Evolutionary conservation across 2,329 filamentous ascomycete genomes (phyloP), one percentile per base, ranked within the genome.

Genomic region (Coniochaeta sp.): DNA sequence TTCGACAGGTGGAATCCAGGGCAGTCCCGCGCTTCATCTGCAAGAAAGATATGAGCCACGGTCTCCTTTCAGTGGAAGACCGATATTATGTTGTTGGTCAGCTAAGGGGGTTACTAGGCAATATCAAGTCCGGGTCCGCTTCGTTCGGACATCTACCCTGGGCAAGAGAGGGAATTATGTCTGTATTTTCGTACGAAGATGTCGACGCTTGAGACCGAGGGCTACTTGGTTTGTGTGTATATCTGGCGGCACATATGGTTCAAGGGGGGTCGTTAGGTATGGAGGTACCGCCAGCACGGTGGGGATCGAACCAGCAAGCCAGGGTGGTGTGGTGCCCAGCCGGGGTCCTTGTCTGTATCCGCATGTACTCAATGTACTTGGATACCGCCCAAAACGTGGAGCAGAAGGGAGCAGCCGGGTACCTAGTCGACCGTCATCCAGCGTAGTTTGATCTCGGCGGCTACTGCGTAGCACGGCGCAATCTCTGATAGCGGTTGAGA

Each of bases 391-490:
- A 44, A 57, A 57, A 44, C 38, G 24, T 57, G 55, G 54, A 38
- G 30, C 28, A 17, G n/a, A 36, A 57, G 24, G 55, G 19, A 57
- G 55, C 22, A 40, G 34, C 34, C 38, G 34, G 38, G 36, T 24
- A n/a, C n/a, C n/a, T n/a, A 30, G 38, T 28, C 30, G 19, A 55
- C 54, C 9, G 54, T 58, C 24, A n/a, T n/a, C n/a, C n/a, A n/a
- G n/a, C n/a, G 42, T 61, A 34, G 65, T 66, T 65, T 65, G 65
- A 68, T 68, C 66, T 59, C 65, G 55, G 57, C 59, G 60, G 59
- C 55, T 56, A n/a, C n/a, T n/a, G n/a, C n/a, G n/a, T n/a, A 61
- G 55, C 57, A 54, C 60, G 60, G 59, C 61, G 56, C 61, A 58
- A 50, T 44, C 44, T 58, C 54, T 61, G 57, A 59, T 50, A 60